A percentile compares a stretch with the other conserved stretches of the same genome.
Evolutionary conservation across 176 grass and related monocot genomes (phyloP).

Genomic region (Secale cereale): DNA sequence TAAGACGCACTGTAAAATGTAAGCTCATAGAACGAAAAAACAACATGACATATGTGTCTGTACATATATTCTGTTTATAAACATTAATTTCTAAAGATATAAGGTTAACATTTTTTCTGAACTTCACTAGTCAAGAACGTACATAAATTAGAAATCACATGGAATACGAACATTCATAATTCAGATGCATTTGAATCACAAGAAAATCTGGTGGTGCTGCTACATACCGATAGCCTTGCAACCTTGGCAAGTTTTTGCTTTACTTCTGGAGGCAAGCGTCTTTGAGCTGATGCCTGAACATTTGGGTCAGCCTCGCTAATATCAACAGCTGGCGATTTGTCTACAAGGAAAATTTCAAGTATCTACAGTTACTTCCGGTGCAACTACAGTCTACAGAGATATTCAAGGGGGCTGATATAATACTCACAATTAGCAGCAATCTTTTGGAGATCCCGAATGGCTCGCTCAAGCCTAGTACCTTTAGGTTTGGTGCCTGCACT

Average conservation of each 20-base stretch:
- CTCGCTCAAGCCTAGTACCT: conserved; percentile 92
- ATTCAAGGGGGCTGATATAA: conserved; percentile 13
- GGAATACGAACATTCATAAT: background rate
- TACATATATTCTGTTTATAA: background rate
- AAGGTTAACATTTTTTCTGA: background rate
- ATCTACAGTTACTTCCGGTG: conserved; percentile 30
- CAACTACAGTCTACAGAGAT: conserved; percentile 1
- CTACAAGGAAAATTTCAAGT: conserved; percentile 59
- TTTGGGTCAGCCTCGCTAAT: conserved; percentile 74
- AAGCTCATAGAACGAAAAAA: conserved; percentile 8
- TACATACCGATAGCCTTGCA: conserved; percentile 95
- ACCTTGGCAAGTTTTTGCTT: conserved; percentile 97
- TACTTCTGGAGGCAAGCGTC: conserved; percentile 86
- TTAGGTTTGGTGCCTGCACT: conserved; percentile 83
- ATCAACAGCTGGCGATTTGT: conserved; percentile 63
- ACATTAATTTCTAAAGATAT: background rate
- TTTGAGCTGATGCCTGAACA: conserved; percentile 70
- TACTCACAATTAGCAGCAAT: conserved; percentile 82
- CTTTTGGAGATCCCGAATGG: conserved; percentile 90
- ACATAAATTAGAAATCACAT: background rate
- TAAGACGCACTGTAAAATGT: background rate
- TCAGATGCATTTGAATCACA: conserved; percentile 9
- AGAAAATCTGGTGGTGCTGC: conserved; percentile 16
- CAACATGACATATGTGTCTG: background rate
- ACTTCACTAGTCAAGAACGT: background rate